phyloP scores from a whole-genome alignment of 176 grass and related monocot species.

The Carex parvula region DNA sequence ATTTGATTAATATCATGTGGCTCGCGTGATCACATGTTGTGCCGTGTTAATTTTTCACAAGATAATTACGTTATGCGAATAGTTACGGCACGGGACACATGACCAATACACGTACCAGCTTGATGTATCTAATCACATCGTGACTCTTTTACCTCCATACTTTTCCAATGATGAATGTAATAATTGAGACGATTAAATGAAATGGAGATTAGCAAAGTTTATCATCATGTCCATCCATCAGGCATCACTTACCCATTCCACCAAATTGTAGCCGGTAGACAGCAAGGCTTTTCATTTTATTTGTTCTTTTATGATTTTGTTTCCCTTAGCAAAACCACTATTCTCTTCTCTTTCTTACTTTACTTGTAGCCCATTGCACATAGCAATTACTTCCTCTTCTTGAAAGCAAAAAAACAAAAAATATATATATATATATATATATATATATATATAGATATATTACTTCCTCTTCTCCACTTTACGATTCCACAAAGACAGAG shows the following conservation, averaged over 20 bases:
- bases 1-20: no score
- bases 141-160: no score
- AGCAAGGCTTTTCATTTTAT: neutral
- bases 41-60: no score
- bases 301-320: constrained; percentile 1
- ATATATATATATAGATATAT: no score
- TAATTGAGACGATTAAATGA: neutral
- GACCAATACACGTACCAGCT: no score
- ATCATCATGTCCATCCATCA: neutral
- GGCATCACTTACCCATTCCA: neutral
- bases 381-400: neutral
- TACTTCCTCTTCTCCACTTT: constrained; percentile 15
- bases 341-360: constrained; percentile 6
- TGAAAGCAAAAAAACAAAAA: no score
- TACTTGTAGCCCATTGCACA: neutral
- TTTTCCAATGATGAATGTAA: neutral
- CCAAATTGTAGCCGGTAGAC: neutral
- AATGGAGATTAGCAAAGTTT: neutral
- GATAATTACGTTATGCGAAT: no score
- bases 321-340: constrained; percentile 15
- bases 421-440: no score
- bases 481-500: neutral
- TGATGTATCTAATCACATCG: no score
- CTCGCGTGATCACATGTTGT: no score
- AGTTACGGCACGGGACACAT: no score